Percentiles rank a stretch among this genome's conserved stretches.
Conservation (phyloP, 2,329 filamentous ascomycete species). For the Fusarium sororula region DNA sequence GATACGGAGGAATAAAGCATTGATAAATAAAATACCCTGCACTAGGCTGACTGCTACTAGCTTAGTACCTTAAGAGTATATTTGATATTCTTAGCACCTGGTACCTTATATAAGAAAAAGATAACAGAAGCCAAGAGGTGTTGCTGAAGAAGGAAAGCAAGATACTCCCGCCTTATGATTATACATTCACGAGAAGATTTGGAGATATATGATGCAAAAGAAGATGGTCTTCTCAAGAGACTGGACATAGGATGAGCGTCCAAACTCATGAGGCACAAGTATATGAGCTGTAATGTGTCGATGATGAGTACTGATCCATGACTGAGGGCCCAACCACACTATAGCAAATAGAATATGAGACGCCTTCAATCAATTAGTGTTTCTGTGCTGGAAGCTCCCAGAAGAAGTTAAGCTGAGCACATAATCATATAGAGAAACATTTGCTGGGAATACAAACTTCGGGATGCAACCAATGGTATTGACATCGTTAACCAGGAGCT, state of each 20-base stretch:
- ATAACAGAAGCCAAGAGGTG: neutral
- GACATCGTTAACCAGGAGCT: neutral
- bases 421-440: neutral
- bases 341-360: neutral
- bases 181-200: too few species aligned
- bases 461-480: neutral
- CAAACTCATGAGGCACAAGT: neutral
- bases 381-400: neutral
- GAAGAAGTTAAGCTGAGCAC: neutral
- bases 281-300: neutral
- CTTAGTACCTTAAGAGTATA: neutral
- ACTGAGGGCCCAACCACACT: neutral
- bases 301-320: neutral
- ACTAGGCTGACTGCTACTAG: neutral
- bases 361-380: neutral
- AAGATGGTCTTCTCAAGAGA: neutral
- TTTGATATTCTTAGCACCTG: neutral
- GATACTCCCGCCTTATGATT: too few species aligned
- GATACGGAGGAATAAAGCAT: neutral
- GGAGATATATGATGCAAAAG: neutral
- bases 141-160: neutral
- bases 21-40: neutral
- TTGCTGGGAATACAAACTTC: neutral
- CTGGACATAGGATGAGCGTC: neutral
- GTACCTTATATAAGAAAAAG: too few species aligned